Conservation (phyloP, 2,329 filamentous ascomycete genomes). For the Neurospora sp. region DNA sequence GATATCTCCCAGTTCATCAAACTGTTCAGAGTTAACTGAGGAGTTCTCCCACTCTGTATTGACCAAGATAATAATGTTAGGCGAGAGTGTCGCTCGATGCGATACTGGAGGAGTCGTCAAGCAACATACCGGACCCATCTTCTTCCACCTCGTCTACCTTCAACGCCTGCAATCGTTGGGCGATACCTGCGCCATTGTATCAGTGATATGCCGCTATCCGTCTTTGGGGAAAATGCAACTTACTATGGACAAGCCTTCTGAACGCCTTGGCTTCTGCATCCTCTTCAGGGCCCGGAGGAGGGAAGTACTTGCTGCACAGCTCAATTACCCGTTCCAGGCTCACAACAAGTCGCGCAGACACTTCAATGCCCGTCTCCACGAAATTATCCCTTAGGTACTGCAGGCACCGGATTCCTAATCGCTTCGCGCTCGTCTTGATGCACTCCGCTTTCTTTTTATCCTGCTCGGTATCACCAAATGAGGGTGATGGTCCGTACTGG, state of each 20-base stretch:
- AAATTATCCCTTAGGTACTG: conserved; percentile 36
- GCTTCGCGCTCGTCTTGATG: conserved; percentile 26
- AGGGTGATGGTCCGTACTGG: conserved; percentile 20
- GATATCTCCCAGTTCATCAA: conserved; percentile 39
- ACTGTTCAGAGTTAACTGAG: conserved; percentile 42
- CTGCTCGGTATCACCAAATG: conserved; percentile 22
- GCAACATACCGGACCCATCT: conserved; percentile 47
- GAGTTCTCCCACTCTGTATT: conserved; percentile 45
- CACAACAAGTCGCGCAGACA: conserved; percentile 32
- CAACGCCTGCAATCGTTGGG: conserved; percentile 41
- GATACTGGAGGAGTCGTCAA: conserved; percentile 27
- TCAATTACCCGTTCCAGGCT: conserved; percentile 33
- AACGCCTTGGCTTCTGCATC: conserved; percentile 25
- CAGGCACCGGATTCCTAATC: conserved; percentile 36
- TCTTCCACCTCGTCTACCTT: conserved; percentile 48
- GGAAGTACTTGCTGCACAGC: conserved; percentile 32
- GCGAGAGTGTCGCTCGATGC: conserved; percentile 21
- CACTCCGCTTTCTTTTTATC: conserved; percentile 21
- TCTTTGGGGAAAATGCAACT: conserved; percentile 11
- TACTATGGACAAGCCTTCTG: conserved; percentile 27
- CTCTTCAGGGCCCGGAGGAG: conserved; percentile 22
- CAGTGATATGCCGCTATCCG: conserved; percentile 7
- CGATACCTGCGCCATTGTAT: conserved; percentile 24
- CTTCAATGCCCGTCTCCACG: conserved; percentile 29
- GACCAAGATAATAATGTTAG: conserved; percentile 23